Evolutionary conservation across 805 yeast genomes (phyloP).

Genomic region (Wickerhamomyces alni): DNA sequence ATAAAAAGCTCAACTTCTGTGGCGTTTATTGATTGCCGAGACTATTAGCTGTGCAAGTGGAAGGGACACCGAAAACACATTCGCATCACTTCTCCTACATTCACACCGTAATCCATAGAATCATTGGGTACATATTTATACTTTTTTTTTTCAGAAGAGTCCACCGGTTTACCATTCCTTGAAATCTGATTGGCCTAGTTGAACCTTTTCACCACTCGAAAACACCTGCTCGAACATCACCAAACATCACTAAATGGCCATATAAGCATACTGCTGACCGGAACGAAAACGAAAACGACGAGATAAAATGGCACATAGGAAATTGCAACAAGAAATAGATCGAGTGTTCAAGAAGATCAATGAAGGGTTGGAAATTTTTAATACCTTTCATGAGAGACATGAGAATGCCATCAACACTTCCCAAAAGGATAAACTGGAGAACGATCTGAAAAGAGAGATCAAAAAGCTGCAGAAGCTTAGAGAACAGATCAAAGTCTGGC

Average conservation of each 20-base stretch:
- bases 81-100: too few species aligned
- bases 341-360: constrained; percentile 82
- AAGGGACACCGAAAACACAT: too few species aligned
- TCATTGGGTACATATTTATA: too few species aligned
- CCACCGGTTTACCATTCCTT: background rate
- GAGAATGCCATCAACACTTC: constrained; percentile 73
- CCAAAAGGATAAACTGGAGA: constrained; percentile 87
- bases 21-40: too few species aligned
- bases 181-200: background rate
- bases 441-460: constrained; percentile 88
- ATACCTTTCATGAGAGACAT: constrained; percentile 78
- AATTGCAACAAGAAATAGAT: constrained; percentile 62
- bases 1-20: too few species aligned
- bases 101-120: too few species aligned
- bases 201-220: background rate
- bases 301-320: constrained; percentile 21
- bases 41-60: too few species aligned
- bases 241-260: constrained; percentile 5
- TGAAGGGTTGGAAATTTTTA: constrained; percentile 85
- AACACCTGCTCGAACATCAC: too few species aligned
- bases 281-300: too few species aligned
- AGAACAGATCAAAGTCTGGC: constrained; percentile 94
- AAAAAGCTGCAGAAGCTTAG: constrained; percentile 88
- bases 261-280: constrained; percentile 2
- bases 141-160: background rate